Percentiles rank a stretch among this genome's conserved stretches.
Evolutionary conservation across 306 rosid species (phyloP).

Genomic region (Corylus americana): DNA sequence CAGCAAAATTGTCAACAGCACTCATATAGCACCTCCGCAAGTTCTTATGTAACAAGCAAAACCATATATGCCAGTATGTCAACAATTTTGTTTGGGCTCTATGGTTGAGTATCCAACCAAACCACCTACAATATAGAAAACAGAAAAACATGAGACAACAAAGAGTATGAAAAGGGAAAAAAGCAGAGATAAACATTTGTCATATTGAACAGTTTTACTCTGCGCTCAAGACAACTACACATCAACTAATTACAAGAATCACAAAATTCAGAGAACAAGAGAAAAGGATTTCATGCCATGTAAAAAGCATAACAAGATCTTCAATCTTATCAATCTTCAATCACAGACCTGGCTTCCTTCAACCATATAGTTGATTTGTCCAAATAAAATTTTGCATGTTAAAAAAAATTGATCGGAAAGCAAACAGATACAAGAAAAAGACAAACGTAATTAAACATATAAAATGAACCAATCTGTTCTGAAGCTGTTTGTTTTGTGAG

Average conservation of each 20-base stretch:
- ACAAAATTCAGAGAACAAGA: background rate
- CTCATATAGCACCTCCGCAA: slow-evolving; percentile 28
- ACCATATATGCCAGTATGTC: slow-evolving; percentile 13
- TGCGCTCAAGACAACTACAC: background rate
- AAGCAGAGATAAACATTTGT: background rate
- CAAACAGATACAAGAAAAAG: background rate
- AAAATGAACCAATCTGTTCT: background rate
- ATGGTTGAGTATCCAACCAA: slow-evolving; percentile 23
- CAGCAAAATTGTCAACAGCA: slow-evolving; percentile 23
- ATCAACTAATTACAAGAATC: background rate
- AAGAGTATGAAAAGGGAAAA: background rate
- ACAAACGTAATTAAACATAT: background rate
- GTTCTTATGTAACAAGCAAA: slow-evolving; percentile 3
- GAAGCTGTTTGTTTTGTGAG: background rate
- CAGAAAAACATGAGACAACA: slow-evolving; percentile 11
- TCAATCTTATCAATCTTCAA: background rate
- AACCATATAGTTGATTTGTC: background rate
- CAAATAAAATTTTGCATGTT: background rate
- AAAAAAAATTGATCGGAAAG: background rate
- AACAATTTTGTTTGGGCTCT: slow-evolving; percentile 20
- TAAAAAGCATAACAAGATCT: background rate
- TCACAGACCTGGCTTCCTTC: background rate
- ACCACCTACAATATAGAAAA: slow-evolving; percentile 34
- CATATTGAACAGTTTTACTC: background rate
- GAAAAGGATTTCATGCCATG: background rate